phyloP scores from a whole-genome alignment of 257 asterid species.

The Cinchona pubescens region DNA sequence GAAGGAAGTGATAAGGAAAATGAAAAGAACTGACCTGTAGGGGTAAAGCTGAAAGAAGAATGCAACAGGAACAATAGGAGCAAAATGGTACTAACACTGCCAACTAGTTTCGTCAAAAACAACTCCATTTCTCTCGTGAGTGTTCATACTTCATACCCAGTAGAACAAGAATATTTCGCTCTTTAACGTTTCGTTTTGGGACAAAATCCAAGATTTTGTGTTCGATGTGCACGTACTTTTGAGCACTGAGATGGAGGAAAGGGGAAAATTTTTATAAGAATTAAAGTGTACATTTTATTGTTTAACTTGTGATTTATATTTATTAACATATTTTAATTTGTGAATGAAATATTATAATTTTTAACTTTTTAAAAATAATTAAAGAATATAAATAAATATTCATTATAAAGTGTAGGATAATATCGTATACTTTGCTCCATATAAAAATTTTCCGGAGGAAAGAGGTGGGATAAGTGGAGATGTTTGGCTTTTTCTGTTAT shows the following conservation, averaged over 20 bases:
- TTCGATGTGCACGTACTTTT: not conserved
- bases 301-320: too few relatives aligned
- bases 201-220: not conserved
- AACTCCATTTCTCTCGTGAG: slow-evolving; percentile 18
- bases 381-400: too few relatives aligned
- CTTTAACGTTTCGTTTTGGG: too few relatives aligned
- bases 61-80: slow-evolving; percentile 19
- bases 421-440: too few relatives aligned
- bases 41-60: slow-evolving; percentile 19
- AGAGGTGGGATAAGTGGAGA: not conserved
- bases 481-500: not conserved
- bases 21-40: slow-evolving; percentile 23
- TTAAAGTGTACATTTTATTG: too few relatives aligned
- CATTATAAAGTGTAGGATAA: too few relatives aligned
- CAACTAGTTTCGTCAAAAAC: slow-evolving; percentile 3
- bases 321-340: too few relatives aligned
- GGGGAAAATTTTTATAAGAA: too few relatives aligned
- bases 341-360: too few relatives aligned
- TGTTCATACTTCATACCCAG: too few relatives aligned
- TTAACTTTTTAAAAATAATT: too few relatives aligned
- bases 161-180: not conserved
- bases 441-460: too few relatives aligned
- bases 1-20: not conserved
- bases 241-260: not conserved
- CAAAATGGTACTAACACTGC: not conserved